phyloP scores from a whole-genome alignment of 257 asterid species.

The Scutellaria barbata region DNA sequence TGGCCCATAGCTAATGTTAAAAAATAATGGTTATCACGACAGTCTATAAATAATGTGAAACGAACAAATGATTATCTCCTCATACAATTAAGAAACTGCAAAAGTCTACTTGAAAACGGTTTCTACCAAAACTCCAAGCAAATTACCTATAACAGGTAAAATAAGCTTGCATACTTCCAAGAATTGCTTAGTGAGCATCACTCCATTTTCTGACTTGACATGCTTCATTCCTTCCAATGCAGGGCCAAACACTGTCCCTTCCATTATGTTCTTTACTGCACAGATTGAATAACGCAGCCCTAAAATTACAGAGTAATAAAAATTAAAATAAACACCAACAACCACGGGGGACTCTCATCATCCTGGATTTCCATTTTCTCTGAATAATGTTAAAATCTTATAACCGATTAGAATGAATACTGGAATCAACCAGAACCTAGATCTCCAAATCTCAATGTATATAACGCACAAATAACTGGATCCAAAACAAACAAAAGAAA shows the following conservation, averaged over 20 bases:
- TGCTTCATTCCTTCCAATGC: conserved; percentile 92
- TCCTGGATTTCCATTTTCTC: conserved; percentile 3
- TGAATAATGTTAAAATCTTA: neutral
- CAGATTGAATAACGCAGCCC: conserved; percentile 2
- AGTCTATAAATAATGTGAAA: neutral
- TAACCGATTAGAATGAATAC: conserved; percentile 6
- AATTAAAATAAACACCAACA: neutral
- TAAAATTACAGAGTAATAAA: neutral
- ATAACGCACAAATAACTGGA: conserved; percentile 6
- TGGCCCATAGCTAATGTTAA: neutral
- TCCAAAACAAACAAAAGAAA: neutral
- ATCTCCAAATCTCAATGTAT: conserved; percentile 24
- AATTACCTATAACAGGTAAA: conserved; percentile 83
- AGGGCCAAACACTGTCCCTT: conserved; percentile 83
- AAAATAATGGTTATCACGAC: neutral
- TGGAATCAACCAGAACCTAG: conserved; percentile 17
- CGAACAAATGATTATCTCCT: conserved; percentile 8
- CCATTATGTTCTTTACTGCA: conserved; percentile 63
- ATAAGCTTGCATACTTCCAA: conserved; percentile 90
- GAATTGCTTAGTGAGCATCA: conserved; percentile 82
- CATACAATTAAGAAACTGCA: conserved; percentile 20
- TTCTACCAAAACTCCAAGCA: conserved; percentile 22
- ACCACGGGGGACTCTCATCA: neutral
- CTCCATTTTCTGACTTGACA: conserved; percentile 83
- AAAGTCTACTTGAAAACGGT: conserved; percentile 5